A percentile compares a stretch with the other conserved stretches of the same genome.
These are phyloP conservation scores for Solanum sparsipilum DNA, from an alignment of 257 asterid genomes.

Conservation along the genomic window DNA sequence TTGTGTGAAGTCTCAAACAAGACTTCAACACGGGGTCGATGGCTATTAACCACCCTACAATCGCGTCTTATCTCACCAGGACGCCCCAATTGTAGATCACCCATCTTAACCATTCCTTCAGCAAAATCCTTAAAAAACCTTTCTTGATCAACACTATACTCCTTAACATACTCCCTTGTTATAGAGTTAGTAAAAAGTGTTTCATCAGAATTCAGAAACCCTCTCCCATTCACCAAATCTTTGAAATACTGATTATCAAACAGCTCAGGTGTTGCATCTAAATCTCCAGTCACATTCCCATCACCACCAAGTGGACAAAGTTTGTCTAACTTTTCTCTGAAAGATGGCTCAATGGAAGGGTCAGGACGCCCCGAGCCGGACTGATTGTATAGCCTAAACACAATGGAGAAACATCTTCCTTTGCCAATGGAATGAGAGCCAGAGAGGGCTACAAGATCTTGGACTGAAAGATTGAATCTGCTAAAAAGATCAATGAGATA, in stretches of 20 bases:
- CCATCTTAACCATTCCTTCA: slow-evolving; percentile 65
- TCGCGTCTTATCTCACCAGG: slow-evolving; percentile 62
- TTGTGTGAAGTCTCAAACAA: background rate
- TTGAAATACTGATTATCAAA: slow-evolving; percentile 76
- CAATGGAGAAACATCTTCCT: slow-evolving; percentile 74
- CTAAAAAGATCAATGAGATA: slow-evolving; percentile 50
- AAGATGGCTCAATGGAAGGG: slow-evolving; percentile 55
- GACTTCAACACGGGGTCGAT: background rate
- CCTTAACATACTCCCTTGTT: slow-evolving; percentile 45
- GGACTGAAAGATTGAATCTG: slow-evolving; percentile 49
- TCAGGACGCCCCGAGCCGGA: slow-evolving; percentile 80
- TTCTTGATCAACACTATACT: slow-evolving; percentile 23
- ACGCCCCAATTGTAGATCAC: slow-evolving; percentile 50
- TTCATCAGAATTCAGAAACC: slow-evolving; percentile 81
- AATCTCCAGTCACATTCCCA: slow-evolving; percentile 44
- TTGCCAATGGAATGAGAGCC: slow-evolving; percentile 93
- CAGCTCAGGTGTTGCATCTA: slow-evolving; percentile 58
- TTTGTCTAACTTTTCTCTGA: slow-evolving; percentile 29
- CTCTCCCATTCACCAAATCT: slow-evolving; percentile 61
- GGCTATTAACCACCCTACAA: slow-evolving; percentile 46
- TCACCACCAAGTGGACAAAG: slow-evolving; percentile 73
- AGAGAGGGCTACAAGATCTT: slow-evolving; percentile 84
- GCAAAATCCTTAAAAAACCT: slow-evolving; percentile 48
- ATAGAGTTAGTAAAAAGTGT: slow-evolving; percentile 29
- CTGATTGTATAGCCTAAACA: slow-evolving; percentile 84